A percentile compares a stretch with the other conserved stretches of the same genome.
These are phyloP conservation scores for Gnomoniopsis sp. DNA, from an alignment of 2,329 filamentous ascomycete species.

Conservation along the genomic window DNA sequence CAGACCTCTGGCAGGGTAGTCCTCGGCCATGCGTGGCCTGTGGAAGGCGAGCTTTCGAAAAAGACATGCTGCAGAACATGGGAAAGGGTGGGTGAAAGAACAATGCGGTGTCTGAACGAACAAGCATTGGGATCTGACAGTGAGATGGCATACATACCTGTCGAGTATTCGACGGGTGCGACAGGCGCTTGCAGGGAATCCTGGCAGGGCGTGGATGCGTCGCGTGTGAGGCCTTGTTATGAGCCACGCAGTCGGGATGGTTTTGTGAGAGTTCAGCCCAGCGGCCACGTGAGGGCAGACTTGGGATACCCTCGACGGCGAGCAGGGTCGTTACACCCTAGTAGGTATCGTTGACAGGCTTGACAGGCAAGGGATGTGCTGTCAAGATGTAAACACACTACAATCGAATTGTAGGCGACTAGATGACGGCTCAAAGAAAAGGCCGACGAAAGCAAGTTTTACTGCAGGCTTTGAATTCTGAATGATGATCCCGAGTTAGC, in stretches of 20 bases:
- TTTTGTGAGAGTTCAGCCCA: conserved; percentile 15
- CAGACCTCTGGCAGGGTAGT: neutral
- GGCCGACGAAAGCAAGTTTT: neutral
- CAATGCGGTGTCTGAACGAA: neutral
- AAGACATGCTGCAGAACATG: neutral
- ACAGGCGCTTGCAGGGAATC: conserved; percentile 17
- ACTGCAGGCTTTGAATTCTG: too few relatives aligned
- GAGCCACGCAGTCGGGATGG: conserved; percentile 15
- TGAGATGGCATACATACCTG: neutral
- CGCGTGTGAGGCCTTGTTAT: conserved; percentile 8
- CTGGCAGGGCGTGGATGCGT: conserved; percentile 7
- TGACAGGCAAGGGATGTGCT: neutral
- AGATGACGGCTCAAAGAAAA: neutral
- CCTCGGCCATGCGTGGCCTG: neutral
- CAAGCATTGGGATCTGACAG: neutral
- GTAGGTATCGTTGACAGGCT: neutral
- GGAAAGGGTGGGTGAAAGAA: neutral
- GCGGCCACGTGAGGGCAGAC: conserved; percentile 15
- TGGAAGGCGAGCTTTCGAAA: neutral
- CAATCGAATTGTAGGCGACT: neutral
- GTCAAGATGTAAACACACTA: neutral
- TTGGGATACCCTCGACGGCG: conserved; percentile 13
- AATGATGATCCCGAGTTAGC: neutral
- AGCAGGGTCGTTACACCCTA: conserved; percentile 18
- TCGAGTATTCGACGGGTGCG: neutral